Conservation (phyloP, 352 stramenopile genomes). For the Globisporangium cylindrosporum region DNA sequence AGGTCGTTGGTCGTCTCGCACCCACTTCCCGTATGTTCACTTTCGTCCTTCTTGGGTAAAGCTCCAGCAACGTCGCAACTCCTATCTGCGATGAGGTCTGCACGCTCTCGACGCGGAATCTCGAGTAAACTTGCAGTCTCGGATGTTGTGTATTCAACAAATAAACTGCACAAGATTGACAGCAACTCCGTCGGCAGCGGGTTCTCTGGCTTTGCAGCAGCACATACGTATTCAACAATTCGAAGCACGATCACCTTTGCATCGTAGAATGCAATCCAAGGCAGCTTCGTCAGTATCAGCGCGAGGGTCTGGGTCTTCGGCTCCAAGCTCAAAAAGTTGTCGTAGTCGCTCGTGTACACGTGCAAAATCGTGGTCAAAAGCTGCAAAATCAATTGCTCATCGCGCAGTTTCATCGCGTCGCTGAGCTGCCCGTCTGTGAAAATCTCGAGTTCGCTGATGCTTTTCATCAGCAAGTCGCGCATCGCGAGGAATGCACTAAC, state of each 20-base stretch:
- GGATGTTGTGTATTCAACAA: constrained; percentile 42
- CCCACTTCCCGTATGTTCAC: neutral
- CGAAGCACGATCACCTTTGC: constrained; percentile 66
- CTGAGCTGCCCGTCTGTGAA: constrained; percentile 6
- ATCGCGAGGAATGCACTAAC: constrained; percentile 57
- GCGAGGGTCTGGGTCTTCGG: constrained; percentile 65
- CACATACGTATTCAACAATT: constrained; percentile 79
- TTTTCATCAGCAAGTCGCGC: constrained; percentile 61
- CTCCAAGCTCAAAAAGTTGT: constrained; percentile 71
- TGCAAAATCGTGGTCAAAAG: constrained; percentile 63
- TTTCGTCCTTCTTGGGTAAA: neutral
- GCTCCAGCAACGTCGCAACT: neutral
- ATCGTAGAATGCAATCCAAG: constrained; percentile 49
- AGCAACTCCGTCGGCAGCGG: constrained; percentile 56
- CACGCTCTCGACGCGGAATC: neutral
- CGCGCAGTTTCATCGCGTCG: constrained; percentile 15
- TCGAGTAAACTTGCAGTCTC: constrained; percentile 30
- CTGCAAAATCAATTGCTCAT: constrained; percentile 55
- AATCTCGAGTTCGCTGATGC: constrained; percentile 31
- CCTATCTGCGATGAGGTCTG: neutral
- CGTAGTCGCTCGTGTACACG: constrained; percentile 70
- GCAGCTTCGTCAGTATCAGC: constrained; percentile 65
- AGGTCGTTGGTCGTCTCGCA: neutral
- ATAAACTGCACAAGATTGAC: constrained; percentile 57
- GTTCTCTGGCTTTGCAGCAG: constrained; percentile 39